A percentile compares a stretch with the other conserved stretches of the same genome.
Evolutionary conservation across 306 rosid genomes (phyloP).

Genomic region (Castanea mollissima): DNA sequence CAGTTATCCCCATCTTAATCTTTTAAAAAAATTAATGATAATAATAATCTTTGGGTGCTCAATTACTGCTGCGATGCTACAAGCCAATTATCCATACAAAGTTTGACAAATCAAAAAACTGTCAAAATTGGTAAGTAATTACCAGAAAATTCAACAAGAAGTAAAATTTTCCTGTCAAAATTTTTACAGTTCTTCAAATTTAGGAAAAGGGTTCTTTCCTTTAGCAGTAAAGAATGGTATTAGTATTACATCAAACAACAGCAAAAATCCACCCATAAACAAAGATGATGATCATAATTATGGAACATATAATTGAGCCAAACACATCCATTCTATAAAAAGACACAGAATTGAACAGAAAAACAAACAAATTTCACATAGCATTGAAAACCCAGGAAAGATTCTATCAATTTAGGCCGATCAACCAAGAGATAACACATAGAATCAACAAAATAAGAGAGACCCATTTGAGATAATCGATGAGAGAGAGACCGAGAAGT

Average conservation of each 20-base stretch:
- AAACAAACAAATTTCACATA: constrained; percentile 7
- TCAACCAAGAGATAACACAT: constrained; percentile 7
- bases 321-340: not conserved
- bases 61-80: not conserved
- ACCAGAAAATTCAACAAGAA: not conserved
- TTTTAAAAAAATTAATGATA: not conserved
- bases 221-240: constrained; percentile 19
- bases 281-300: constrained; percentile 18
- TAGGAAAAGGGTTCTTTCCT: constrained; percentile 26
- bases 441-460: constrained; percentile 15
- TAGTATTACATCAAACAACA: constrained; percentile 27
- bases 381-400: not conserved
- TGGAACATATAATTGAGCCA: constrained; percentile 9
- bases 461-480: constrained; percentile 27
- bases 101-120: not conserved
- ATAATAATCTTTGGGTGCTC: not conserved
- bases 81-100: not conserved
- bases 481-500: not conserved
- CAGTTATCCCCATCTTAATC: not conserved
- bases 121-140: not conserved
- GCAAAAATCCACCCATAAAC: constrained; percentile 15
- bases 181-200: constrained; percentile 28
- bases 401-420: constrained; percentile 16
- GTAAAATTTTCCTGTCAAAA: constrained; percentile 10
- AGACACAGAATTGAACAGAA: not conserved